Conservation (phyloP, 331 rosid species). For the Quercus lobata region DNA sequence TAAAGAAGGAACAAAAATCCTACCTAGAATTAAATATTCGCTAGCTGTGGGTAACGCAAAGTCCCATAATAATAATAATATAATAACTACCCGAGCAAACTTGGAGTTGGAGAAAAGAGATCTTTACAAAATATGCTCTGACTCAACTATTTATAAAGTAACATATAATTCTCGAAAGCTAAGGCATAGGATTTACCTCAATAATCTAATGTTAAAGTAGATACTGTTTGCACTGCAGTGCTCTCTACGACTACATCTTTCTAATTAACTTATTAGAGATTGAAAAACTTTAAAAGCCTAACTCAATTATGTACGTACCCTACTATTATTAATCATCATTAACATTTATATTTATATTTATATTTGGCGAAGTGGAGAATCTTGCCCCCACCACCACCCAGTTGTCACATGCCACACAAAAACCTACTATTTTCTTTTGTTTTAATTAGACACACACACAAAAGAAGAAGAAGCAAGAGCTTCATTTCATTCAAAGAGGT, state of each 20-base stretch:
- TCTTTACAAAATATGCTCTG: background rate
- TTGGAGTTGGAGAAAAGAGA: conserved; percentile 1
- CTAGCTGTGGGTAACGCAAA: background rate
- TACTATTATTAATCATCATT: conserved; percentile 14
- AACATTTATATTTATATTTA: background rate
- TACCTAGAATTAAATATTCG: background rate
- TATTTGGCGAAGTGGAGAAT: conserved; percentile 16
- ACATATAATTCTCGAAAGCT: background rate
- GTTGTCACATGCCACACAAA: conserved; percentile 24
- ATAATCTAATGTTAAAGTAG: conserved; percentile 11
- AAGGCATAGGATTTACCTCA: background rate
- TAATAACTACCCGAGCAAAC: background rate
- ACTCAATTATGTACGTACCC: background rate
- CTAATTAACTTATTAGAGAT: background rate
- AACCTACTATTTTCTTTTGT: background rate
- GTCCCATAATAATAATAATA: background rate
- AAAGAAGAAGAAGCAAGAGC: background rate
- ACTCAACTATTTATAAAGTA: conserved; percentile 7
- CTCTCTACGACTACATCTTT: conserved; percentile 14
- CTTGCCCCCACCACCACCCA: conserved; percentile 21
- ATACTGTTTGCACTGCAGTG: conserved; percentile 18
- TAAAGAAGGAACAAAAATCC: background rate
- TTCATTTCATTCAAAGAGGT: background rate
- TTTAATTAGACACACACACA: background rate
- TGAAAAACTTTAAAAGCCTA: conserved; percentile 3